Base-by-base conservation (phyloP, 805 yeast species). In the Isabelozyma heimii region DNA sequence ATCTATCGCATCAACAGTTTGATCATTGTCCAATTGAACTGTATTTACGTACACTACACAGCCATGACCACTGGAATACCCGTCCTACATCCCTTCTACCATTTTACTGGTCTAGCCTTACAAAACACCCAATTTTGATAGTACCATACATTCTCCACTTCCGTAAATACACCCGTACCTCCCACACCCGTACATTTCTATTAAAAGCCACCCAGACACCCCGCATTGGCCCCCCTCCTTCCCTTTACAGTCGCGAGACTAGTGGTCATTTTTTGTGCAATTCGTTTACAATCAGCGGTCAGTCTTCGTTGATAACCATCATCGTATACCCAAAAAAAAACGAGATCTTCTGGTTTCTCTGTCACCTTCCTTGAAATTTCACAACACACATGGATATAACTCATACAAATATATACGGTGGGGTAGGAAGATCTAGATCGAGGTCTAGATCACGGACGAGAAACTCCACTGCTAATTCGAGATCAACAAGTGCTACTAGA, bases 381-480 rank as follows among this genome's bases (percentile, higher is more conserved):
- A 20, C 24, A 20, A 20, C 24, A 20, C 4, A 20, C 14, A 55
- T 55, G 59, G 59, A 56, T 28, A 50, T 55, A 10, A 49, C 52
- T 13, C 52, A 51, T 30, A 43, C 42, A 77, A 45, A 45, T 35
- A 42, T 40, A 35, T 33, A 37, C 15, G 26, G 43, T 10, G 40
- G 37, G 14, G 46, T 61, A 17, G 59, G 71, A 15, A 56, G 69
- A 44, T 65, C 75, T 12, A 60, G 75, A 43, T 71, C 79, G 2
- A 55, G 78, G 24, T 73, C 78, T 8, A 54, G 71, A 37, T 63
- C 72, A 8, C 57, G 70, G 45, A 62, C 65, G 6, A 58, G 75
- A 52, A 64, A 61, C 47, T 56, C 70, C 1, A 57, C 66, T 9
- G 69, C 70, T 28, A 67, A 58, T 50, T 65, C 74, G 5, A 56